Evolutionary conservation across 2,329 filamentous ascomycete genomes (phyloP), one percentile per base, ranked within the genome.

Genomic region (Helotiales sp.): DNA sequence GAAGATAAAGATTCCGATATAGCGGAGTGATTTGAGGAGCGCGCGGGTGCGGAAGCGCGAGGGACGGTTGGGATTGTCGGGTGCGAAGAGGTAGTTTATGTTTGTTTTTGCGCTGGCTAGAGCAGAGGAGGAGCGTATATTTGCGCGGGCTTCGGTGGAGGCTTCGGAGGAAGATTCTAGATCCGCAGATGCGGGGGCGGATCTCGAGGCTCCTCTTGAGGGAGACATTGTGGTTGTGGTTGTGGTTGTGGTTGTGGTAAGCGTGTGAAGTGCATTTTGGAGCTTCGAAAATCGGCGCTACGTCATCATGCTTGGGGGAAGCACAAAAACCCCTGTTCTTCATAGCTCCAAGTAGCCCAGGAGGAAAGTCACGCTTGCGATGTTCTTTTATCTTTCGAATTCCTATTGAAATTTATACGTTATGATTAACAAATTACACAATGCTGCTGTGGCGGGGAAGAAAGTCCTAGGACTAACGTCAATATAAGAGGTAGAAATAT

Each of bases 1-100:
- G 63, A 71, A 71, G 13, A 71, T 47, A 38, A 70, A 71, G 17
- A 69, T 55, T 2, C 64, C 58, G 8, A 71, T 62, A 44, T 63
- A 70, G 29, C 63, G 69, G 1, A 71, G 60, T 5, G 66, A 63
- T 7, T 66, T 64, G 1, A 71, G 64, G 13, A 71, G 62, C 5
- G 69, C 69, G 9, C 69, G 66, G 7, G 69, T 71, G 5, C 69
- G 68, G 2, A 69, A 61, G 34, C 56, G 63, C 0, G 59, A 64
- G n/a, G 69, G 66, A 1, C 60, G 66, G 1, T 36, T 58, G n/a
- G 65, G 59, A 2, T 61, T 63, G 52, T 63, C 31, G 10, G 69
- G 69, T 1, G 68, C 55, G 55, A 69, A 55, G 36, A 70, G 67
- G 59, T 65, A 71, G 15, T 66, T 54, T 13, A 70, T 47, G 57